Evolutionary conservation across 352 stramenopile species (phyloP).

Genomic region (Globisporangium perplexum): DNA sequence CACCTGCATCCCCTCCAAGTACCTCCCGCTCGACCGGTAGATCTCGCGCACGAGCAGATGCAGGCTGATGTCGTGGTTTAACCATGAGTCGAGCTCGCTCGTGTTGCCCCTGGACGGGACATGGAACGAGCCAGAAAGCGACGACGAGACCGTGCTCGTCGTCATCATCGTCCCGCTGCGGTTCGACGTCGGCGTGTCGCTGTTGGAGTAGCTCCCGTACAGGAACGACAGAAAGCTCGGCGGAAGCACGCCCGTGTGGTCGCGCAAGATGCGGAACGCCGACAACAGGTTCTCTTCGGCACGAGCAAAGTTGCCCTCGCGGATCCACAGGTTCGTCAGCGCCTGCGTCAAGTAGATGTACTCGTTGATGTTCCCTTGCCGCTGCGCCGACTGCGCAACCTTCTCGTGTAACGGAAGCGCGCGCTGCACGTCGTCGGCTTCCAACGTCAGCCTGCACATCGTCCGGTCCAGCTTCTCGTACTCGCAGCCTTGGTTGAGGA

Average conservation of each 20-base stretch:
- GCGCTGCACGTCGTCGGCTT: conserved; percentile 71
- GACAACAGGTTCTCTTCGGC: conserved; percentile 64
- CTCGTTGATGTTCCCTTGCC: conserved; percentile 79
- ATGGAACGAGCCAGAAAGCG: conserved; percentile 46
- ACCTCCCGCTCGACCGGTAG: conserved; percentile 74
- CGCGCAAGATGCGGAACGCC: conserved; percentile 57
- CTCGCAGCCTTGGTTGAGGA: conserved; percentile 62
- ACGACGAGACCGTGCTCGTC: conserved; percentile 66
- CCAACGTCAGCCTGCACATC: conserved; percentile 64
- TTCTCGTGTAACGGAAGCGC: conserved; percentile 77
- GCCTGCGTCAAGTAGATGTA: conserved; percentile 82
- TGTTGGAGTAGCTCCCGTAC: conserved; percentile 46
- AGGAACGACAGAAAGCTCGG: conserved; percentile 53
- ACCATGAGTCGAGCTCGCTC: conserved; percentile 69
- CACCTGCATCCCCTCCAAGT: conserved; percentile 70
- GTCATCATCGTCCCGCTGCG: conserved; percentile 65
- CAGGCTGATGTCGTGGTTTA: conserved; percentile 82
- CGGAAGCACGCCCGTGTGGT: conserved; percentile 62
- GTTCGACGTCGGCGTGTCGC: conserved; percentile 38
- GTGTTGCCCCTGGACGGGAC: conserved; percentile 45
- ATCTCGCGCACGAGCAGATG: conserved; percentile 75
- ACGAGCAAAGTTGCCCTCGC: conserved; percentile 67
- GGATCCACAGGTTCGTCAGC: conserved; percentile 74
- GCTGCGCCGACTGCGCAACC: conserved; percentile 54
- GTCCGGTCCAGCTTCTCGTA: conserved; percentile 77